Evolutionary conservation across 169 alveolate genomes (phyloP), one percentile per base, ranked within the genome.

Genomic region (Theileria parva): DNA sequence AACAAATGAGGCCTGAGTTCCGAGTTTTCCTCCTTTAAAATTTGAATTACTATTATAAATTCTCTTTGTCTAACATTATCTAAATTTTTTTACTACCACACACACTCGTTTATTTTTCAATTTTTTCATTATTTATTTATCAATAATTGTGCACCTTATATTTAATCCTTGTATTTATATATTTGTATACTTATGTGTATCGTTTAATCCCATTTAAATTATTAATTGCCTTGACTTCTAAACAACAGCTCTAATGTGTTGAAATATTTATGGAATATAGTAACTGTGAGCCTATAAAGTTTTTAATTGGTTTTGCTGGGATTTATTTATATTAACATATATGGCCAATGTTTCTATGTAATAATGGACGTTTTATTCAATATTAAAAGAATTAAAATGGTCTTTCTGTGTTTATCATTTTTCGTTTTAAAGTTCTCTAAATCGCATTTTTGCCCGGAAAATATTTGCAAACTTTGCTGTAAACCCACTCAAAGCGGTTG

Each of bases 401-500:
- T 65, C 28, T 65, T 25, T 32, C 39, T 57, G 15, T 57, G 28
- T 3, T 25, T 65, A 65, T 13, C 53, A 34, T 30, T 70, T 34
- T 50, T 19, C 50, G 50, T n/a, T 19, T 28, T 19, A 37, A 55
- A 15, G 17, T n/a, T 48, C 32, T 74, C 75, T 13, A 27, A 37
- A 13, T 67, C 81, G 30, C 87, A 80, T 32, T 74, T 75, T 61
- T 84, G 90, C 57, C 69, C 87, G 25, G 85, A 55, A 28, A 63
- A 55, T 13, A 61, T 84, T n/a, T 84, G 90, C 65, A 75, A 70
- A 27, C 74, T 77, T 12, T 84, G 90, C 72, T 84, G 90, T 53
- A 84, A 72, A 65, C 81, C 90, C 0, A 72, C 81, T 15, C 86
- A 84, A 67, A 44, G 65, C 13, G 90, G 90, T 57, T 84, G 90